These are phyloP conservation scores for Pogostemon cablin DNA, from an alignment of 257 asterid genomes.

Conservation along the genomic window DNA sequence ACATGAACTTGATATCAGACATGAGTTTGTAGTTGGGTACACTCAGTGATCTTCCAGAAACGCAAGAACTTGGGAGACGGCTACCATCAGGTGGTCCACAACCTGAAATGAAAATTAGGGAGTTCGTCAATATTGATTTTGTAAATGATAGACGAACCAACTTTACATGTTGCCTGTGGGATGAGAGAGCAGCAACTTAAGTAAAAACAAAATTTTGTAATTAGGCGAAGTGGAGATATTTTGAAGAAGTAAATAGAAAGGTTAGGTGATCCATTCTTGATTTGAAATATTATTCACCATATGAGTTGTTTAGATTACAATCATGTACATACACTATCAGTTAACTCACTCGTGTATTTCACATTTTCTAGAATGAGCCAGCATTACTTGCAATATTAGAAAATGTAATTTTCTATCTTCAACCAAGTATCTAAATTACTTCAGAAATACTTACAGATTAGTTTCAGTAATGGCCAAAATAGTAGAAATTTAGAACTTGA, in stretches of 20 bases:
- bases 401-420: neutral
- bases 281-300: neutral
- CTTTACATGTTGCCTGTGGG: neutral
- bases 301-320: neutral
- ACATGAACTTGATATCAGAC: conserved; percentile 44
- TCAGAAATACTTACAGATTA: neutral
- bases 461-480: neutral
- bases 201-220: neutral
- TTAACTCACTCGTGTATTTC: neutral
- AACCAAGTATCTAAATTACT: neutral
- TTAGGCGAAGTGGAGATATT: neutral
- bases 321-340: neutral
- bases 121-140: conserved; percentile 14
- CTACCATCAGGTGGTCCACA: conserved; percentile 61
- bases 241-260: neutral
- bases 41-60: neutral
- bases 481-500: conserved; percentile 4
- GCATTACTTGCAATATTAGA: neutral
- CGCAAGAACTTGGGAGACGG: conserved; percentile 46
- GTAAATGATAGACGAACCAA: neutral
- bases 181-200: neutral
- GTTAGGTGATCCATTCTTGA: neutral
- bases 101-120: conserved; percentile 50
- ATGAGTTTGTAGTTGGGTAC: conserved; percentile 34
- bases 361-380: neutral